Evolutionary conservation across 129 eudicot species (phyloP).

Genomic region (Chrysanthemum lavandulifolium): DNA sequence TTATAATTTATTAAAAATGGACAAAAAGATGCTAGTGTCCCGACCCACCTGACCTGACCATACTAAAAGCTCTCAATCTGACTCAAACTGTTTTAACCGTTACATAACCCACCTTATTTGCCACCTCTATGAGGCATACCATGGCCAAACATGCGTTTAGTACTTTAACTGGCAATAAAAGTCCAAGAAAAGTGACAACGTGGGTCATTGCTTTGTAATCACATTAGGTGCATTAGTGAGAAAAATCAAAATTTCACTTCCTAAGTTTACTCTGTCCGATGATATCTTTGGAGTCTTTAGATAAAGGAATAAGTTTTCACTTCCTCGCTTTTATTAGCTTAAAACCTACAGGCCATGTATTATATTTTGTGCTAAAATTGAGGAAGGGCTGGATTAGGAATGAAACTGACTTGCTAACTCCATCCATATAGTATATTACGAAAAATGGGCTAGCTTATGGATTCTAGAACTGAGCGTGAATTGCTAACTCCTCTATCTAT

Average conservation of each 20-base stretch:
- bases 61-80: no score
- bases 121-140: no score
- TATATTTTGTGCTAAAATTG: background rate
- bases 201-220: background rate
- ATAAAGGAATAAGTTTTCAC: background rate
- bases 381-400: no score
- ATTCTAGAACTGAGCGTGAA: background rate
- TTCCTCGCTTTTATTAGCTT: background rate
- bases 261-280: background rate
- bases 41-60: no score
- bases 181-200: background rate
- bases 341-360: background rate
- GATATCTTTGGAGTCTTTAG: no score
- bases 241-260: background rate
- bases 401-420: no score
- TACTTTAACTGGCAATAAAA: background rate
- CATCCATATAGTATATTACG: background rate
- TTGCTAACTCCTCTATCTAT: background rate
- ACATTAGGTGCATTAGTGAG: background rate
- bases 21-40: no score
- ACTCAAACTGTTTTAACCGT: no score
- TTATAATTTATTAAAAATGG: no score
- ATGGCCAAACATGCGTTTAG: background rate
- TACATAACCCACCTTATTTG: no score
- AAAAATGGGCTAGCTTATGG: background rate